Evolutionary conservation across 495 filamentous ascomycete genomes (phyloP).

Genomic region (Trichocladium antarcticum): DNA sequence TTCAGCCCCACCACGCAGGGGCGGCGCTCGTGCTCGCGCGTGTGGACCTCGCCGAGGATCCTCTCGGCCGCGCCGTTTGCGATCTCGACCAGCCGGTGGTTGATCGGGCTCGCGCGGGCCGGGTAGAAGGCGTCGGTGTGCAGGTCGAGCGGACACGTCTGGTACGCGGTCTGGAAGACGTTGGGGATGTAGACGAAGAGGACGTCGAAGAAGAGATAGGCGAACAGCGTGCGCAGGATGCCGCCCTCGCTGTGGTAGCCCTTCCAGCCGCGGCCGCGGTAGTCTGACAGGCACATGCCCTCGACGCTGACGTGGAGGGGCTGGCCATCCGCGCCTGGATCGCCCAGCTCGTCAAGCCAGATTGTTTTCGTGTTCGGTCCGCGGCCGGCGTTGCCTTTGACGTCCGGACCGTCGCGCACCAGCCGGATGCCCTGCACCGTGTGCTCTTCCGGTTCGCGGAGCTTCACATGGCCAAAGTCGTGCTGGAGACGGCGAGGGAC

Average conservation of each 20-base stretch:
- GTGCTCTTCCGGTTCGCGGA: constrained; percentile 63
- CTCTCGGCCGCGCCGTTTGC: constrained; percentile 57
- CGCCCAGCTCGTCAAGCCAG: constrained; percentile 69
- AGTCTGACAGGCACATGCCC: constrained; percentile 82
- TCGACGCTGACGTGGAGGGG: constrained; percentile 49
- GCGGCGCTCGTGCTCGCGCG: constrained; percentile 49
- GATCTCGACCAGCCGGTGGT: constrained; percentile 75
- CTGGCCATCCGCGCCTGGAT: constrained; percentile 52
- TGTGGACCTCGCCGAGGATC: constrained; percentile 58
- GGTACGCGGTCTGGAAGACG: constrained; percentile 90
- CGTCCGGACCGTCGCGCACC: constrained; percentile 42
- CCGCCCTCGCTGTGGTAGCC: constrained; percentile 89
- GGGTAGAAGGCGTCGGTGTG: constrained; percentile 92
- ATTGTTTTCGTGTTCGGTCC: constrained; percentile 60
- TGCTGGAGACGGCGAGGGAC: constrained; percentile 82
- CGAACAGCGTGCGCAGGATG: constrained; percentile 82
- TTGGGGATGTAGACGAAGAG: constrained; percentile 91
- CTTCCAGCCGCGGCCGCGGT: constrained; percentile 77
- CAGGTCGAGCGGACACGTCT: constrained; percentile 86
- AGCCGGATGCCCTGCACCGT: constrained; percentile 66
- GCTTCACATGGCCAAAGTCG: constrained; percentile 76
- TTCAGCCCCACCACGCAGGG: constrained; percentile 84
- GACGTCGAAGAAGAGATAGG: constrained; percentile 85
- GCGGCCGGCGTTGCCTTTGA: constrained; percentile 29
- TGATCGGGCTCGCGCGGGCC: constrained; percentile 74